Base-by-base conservation (phyloP, 192 early-diverging fungal species). In the Coemansia erecta region DNA sequence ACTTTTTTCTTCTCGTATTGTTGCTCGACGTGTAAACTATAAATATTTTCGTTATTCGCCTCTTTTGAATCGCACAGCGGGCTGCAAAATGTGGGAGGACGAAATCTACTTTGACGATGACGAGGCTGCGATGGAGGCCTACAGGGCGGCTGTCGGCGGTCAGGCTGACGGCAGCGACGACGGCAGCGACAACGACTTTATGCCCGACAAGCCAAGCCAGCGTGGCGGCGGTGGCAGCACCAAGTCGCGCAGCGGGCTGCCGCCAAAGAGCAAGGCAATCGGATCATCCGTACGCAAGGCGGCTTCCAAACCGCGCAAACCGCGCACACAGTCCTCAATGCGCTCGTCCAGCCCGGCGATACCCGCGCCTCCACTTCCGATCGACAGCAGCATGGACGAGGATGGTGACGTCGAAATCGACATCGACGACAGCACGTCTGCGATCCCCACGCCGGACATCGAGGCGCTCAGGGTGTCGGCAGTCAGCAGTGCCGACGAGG, bases 101-200 rank as follows among this genome's bases (percentile, higher is more conserved):
- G 69, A 78, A 21, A 26, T 65, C 4, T 72, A 65, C 33, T 78
- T 58, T 50, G 75, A 78, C 15, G 75, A 78, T 62, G 75, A 78
- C 59, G 75, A 78, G 31, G 52, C 75, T 1, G 75, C 65, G 12
- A 78, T 78, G 75, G 75, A 61, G 18, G 75, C 75, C 19, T 78
- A 78, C 51, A 44, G 53, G 6, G 69, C 57, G 14, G 66, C 66
- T 21, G 56, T 72, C 13, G 61, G 31, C 13, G 53, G 39, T 3
- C 28, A 24, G 22, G 49, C 37, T 18, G 48, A 63, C 40, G 61
- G 8, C 35, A 56, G 53, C 52, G 65, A 58, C 21, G 42, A 59
- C 17, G 21, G 41, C 21, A 43, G 18, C 31, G 53, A 58, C 24
- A 49, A 66, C 22, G 73, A 77, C 40, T 78, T 78, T 68, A 47